A percentile compares a stretch with the other conserved stretches of the same genome.
Conservation (phyloP, 2,329 filamentous ascomycete species). For the Diplodia mutila region DNA sequence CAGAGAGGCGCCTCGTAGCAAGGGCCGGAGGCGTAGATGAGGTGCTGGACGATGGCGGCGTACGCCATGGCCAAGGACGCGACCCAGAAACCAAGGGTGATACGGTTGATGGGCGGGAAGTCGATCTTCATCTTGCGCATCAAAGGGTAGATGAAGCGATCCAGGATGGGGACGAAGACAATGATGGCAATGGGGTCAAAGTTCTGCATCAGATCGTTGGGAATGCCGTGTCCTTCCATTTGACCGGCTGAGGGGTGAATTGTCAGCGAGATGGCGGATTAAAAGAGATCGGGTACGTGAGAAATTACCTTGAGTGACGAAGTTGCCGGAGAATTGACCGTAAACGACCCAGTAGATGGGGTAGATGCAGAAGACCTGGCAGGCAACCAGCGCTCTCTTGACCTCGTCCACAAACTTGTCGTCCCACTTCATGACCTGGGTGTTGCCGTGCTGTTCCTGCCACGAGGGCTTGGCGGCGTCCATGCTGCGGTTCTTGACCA, state of each 20-base stretch:
- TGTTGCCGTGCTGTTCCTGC: constrained; percentile 58
- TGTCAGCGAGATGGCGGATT: not conserved
- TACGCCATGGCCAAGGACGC: constrained; percentile 58
- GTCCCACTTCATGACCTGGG: constrained; percentile 60
- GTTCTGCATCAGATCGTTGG: constrained; percentile 55
- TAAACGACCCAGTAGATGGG: constrained; percentile 54
- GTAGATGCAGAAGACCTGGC: constrained; percentile 65
- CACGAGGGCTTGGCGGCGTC: constrained; percentile 69
- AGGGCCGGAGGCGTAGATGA: constrained; percentile 53
- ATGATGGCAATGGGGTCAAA: constrained; percentile 53
- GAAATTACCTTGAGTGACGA: constrained; percentile 45
- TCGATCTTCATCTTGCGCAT: constrained; percentile 48
- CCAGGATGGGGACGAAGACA: constrained; percentile 51
- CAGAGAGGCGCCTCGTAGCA: constrained; percentile 53
- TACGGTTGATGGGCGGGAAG: constrained; percentile 57
- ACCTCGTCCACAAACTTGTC: constrained; percentile 75
- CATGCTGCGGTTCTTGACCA: constrained; percentile 58
- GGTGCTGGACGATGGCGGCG: constrained; percentile 61
- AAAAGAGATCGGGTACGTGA: no score
- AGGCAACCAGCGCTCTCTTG: constrained; percentile 67
- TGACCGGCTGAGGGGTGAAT: constrained; percentile 37
- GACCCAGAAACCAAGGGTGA: constrained; percentile 58
- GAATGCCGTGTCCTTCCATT: constrained; percentile 51
- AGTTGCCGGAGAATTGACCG: constrained; percentile 49
- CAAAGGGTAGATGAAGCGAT: constrained; percentile 47